A percentile compares a stretch with the other conserved stretches of the same genome.
Evolutionary conservation across 2,329 filamentous ascomycete genomes (phyloP).

Genomic region (Trichoderma gracile): DNA sequence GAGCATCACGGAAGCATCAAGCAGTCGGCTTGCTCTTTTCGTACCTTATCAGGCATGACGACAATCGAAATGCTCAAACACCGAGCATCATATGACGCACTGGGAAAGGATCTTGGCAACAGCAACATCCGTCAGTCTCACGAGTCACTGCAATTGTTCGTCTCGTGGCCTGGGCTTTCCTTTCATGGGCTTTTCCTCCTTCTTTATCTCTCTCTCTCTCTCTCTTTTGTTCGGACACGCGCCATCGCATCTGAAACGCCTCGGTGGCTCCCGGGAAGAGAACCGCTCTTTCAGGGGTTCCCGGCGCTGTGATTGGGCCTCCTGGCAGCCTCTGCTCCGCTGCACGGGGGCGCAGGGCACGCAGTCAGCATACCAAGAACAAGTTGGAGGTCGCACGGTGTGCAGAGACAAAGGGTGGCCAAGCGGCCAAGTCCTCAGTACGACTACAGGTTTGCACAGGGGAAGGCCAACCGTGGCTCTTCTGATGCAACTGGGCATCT

Average conservation of each 20-base stretch:
- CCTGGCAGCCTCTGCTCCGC: not conserved
- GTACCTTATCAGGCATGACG: no score
- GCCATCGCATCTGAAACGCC: conserved; percentile 30
- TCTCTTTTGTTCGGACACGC: conserved; percentile 8
- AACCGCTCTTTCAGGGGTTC: conserved; percentile 24
- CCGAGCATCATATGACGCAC: no score
- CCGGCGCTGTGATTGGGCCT: conserved; percentile 14
- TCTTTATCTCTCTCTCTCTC: not conserved
- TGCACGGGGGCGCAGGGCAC: not conserved
- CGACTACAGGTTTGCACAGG: not conserved
- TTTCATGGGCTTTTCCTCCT: not conserved
- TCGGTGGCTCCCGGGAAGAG: conserved; percentile 26
- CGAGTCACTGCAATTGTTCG: not conserved
- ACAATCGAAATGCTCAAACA: no score
- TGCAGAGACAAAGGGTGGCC: not conserved
- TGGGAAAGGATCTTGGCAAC: not conserved
- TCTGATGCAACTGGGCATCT: not conserved
- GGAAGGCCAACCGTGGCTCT: not conserved
- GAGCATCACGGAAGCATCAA: no score
- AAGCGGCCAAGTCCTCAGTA: not conserved
- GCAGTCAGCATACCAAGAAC: conserved; percentile 8
- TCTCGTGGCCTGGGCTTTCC: not conserved
- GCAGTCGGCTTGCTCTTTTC: no score
- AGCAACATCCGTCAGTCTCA: not conserved
- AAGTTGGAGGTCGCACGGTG: not conserved